Percentiles rank a stretch among this genome's conserved stretches.
Conservation (phyloP, 1,284 basidiomycete genomes). For the Pyrrhoderma noxium region DNA sequence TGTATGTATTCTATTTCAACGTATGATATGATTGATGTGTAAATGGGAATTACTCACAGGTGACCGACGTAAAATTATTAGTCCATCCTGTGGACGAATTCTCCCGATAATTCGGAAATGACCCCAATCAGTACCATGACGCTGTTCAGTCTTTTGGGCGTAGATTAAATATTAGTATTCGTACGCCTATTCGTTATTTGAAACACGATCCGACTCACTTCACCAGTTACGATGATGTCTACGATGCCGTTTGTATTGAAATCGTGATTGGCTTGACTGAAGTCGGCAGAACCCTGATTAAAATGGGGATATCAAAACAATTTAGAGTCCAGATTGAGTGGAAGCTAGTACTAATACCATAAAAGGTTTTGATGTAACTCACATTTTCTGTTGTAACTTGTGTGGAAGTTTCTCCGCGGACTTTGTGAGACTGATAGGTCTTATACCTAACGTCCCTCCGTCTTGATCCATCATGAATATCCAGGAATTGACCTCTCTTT, state of each 20-base stretch:
- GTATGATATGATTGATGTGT: conserved; percentile 1
- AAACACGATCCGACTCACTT: conserved; percentile 27
- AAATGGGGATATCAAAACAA: no score
- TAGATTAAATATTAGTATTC: background rate
- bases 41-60: conserved; percentile 31
- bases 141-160: conserved; percentile 34
- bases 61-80: conserved; percentile 37
- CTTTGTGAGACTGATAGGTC: conserved; percentile 31
- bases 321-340: no score
- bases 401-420: conserved; percentile 17
- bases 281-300: no score
- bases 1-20: background rate
- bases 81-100: conserved; percentile 43
- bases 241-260: conserved; percentile 29
- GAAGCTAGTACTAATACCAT: no score
- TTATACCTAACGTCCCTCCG: conserved; percentile 35
- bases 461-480: conserved; percentile 32
- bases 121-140: conserved; percentile 42
- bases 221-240: conserved; percentile 44
- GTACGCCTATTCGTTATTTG: conserved; percentile 5
- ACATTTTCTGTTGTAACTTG: no score
- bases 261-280: no score
- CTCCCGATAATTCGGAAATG: conserved; percentile 37
- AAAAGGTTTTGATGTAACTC: no score
- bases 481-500: conserved; percentile 31